These are phyloP conservation scores for Aschersonia sp. DNA, from an alignment of 2,329 filamentous ascomycete genomes.

Conservation along the genomic window DNA sequence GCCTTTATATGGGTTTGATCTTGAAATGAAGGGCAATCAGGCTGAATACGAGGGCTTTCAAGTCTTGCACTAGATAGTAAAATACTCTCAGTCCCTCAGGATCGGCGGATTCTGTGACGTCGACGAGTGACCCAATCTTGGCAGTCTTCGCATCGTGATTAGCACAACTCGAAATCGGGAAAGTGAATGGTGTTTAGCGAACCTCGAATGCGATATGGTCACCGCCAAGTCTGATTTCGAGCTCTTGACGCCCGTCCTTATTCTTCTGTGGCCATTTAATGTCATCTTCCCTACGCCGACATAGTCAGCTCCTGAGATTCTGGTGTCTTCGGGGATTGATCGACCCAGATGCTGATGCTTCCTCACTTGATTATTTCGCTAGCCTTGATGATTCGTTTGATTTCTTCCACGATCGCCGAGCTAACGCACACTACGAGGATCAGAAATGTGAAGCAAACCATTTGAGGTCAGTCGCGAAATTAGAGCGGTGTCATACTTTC, in stretches of 20 bases:
- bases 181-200: constrained; percentile 11
- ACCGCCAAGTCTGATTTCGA: constrained; percentile 84
- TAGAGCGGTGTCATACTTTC: constrained; percentile 53
- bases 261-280: constrained; percentile 99
- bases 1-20: constrained; percentile 59
- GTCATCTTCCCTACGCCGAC: constrained; percentile 67
- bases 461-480: neutral
- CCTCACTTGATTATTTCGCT: constrained; percentile 88
- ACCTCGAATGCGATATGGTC: constrained; percentile 98
- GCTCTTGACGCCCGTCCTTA: constrained; percentile 91
- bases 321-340: neutral
- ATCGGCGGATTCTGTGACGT: constrained; percentile 91
- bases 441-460: no score
- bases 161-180: neutral
- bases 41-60: constrained; percentile 94
- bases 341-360: neutral
- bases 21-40: constrained; percentile 97
- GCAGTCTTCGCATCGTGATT: constrained; percentile 54
- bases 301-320: neutral
- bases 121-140: constrained; percentile 92
- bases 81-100: constrained; percentile 93
- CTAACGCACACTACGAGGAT: constrained; percentile 74
- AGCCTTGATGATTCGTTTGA: constrained; percentile 91
- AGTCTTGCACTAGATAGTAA: constrained; percentile 94
- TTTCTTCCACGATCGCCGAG: constrained; percentile 76